Evolutionary conservation across 208 protist genomes (phyloP), one percentile per base, ranked within the genome.

Genomic region (Acanthamoeba royreba): DNA sequence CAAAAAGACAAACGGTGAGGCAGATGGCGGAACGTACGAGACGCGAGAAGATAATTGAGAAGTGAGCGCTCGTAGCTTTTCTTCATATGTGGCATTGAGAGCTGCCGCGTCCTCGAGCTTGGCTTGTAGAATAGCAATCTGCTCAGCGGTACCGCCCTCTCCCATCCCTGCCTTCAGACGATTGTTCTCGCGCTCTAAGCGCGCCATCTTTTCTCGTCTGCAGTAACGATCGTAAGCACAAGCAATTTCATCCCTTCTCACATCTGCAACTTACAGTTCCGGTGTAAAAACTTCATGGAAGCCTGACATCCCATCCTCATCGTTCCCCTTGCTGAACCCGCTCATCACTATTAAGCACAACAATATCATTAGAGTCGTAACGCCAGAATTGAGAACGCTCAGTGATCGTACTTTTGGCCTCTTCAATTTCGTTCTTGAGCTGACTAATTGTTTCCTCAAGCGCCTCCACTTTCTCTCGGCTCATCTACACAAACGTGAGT

Each of bases 271-370:
- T 38, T 89, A 89, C 85, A 91, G 31, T 33, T 91, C 85, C 4
- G 85, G 85, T 17, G 85, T 91, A 22, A 91, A 91, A 45, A 91
- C 40, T 35, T 91, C 85, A 35, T 61, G 55, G 40, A 91, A 47
- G 46, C 46, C 77, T 4, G 40, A 1, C 77, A 86, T 46, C 19
- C 25, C 45, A 33, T 55, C 40, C 22, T 86, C 77, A 38, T 86
- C 38, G 17, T 0, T 19, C 33, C 63, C n/a, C 8, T 11, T 38
- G 63, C 63, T 38, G 25, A 25, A 1, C 17, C 63, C 63, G 9
- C 63, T 38, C 63, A 74, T 74, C n/a, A 74, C 63, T 74, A 5
- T 38, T 7, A 9, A 31, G 11, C 58, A 31, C 11, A 9, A 66
- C 58, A 28, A 22, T 9, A 28, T 63, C 53, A n/a, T n/a, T n/a